Evolutionary conservation across 139 green algal genomes (phyloP), one percentile per base, ranked within the genome.

Genomic region (Desmodesmus armatus): DNA sequence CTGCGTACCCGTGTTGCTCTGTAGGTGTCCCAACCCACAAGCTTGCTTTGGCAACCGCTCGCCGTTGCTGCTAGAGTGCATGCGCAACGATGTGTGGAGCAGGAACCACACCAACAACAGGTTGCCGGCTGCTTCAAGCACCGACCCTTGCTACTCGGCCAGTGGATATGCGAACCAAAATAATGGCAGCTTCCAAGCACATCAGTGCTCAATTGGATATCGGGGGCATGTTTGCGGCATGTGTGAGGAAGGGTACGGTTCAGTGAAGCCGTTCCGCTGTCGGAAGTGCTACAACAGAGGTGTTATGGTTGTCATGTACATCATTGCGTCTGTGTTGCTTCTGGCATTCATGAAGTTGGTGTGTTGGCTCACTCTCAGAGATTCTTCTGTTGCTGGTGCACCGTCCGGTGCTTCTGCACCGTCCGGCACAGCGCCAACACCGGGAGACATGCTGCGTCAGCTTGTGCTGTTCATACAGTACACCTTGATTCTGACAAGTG

Each of bases 381-480:
- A 63, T 0, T 55, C 47, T 55, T 55, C 47, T 55, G 9, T 21
- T 55, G 9, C 9, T 7, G 9, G 47, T 7, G 47, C 13, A 55
- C 9, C 47, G 13, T 21, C 47, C 7, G 47, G n/a, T n/a, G n/a
- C n/a, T n/a, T n/a, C 47, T 21, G 11, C 63, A 25, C 21, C 7
- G 27, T 72, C 17, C 31, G 23, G 21, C 63, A n/a, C 63, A 43
- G 29, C 63, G 19, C n/a, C 55, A 65, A 27, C 55, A 33, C 55
- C 31, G 3, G 55, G 19, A 3, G 21, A 65, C 3, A n/a, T 79
- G 41, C 29, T 79, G 1, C 27, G 29, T 11, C 47, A 25, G 6
- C 17, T 79, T 41, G 43, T 65, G 27, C n/a, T 79, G 71, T 63
- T 31, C n/a, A n/a, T n/a, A n/a, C n/a, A n/a, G n/a, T n/a, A n/a